Conservation (phyloP, 108 stramenopile genomes). For the Bacterosira constricta region DNA sequence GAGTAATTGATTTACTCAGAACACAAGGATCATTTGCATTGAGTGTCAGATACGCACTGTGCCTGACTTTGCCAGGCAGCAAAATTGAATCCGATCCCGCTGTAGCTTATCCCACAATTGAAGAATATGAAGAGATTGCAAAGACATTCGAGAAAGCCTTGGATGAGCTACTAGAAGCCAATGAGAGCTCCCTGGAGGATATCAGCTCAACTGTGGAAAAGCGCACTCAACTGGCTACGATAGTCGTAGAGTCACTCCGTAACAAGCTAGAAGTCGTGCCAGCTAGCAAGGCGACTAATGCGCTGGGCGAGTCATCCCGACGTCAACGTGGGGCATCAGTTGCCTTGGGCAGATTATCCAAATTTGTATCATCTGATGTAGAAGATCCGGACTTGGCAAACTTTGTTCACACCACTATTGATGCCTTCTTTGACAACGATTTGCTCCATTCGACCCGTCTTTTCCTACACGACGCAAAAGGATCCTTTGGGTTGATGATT, state of each 20-base stretch:
- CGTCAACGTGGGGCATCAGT: background rate
- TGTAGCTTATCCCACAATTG: slow-evolving; percentile 47
- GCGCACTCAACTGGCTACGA: slow-evolving; percentile 10
- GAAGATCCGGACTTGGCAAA: slow-evolving; percentile 23
- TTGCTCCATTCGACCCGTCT: slow-evolving; percentile 60
- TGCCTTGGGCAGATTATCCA: slow-evolving; percentile 18
- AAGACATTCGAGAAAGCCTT: slow-evolving; percentile 62
- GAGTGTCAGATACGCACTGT: slow-evolving; percentile 69
- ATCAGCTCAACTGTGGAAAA: slow-evolving; percentile 8
- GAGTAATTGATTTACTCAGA: slow-evolving; percentile 72
- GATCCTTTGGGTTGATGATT: slow-evolving; percentile 74
- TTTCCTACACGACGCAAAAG: slow-evolving; percentile 75
- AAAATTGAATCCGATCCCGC: slow-evolving; percentile 39
- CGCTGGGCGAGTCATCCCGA: background rate
- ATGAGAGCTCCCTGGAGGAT: background rate
- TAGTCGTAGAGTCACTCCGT: slow-evolving; percentile 18
- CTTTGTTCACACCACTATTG: slow-evolving; percentile 51
- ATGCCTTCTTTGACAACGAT: slow-evolving; percentile 85
- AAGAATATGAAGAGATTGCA: slow-evolving; percentile 67
- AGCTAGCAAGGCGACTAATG: background rate
- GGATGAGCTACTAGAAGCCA: slow-evolving; percentile 28
- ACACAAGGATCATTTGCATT: slow-evolving; percentile 76
- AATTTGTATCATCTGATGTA: slow-evolving; percentile 26
- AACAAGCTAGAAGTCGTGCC: background rate
- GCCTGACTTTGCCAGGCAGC: slow-evolving; percentile 34